Evolutionary conservation across 1,139 yeast species (phyloP), one percentile per base, ranked within the genome.

Genomic region (Suhomyces panamericanus): DNA sequence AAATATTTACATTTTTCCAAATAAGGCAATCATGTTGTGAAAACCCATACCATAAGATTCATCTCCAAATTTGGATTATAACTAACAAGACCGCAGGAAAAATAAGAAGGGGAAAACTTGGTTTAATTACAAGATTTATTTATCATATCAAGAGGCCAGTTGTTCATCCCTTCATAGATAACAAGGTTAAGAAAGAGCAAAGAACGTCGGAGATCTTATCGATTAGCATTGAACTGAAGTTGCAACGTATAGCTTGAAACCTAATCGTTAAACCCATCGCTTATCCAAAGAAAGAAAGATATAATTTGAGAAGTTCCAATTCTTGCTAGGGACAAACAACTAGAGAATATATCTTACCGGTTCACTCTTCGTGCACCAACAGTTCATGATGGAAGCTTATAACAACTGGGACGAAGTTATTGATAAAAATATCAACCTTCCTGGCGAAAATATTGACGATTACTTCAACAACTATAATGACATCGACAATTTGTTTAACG

Each of bases 401-500:
- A 45, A 41, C 31, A 60, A 64, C 52, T 63, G 79, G 75, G 65
- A 57, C 52, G 59, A 64, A 35, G 45, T 52, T 38, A 38, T 43
- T 15, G 42, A 42, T 16, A 55, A 69, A 22, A 52, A 56, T 26
- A 54, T 70, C 15, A 73, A 77, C 1, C 52, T 73, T 15, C 79
- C 78, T 3, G 68, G 67, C 36, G 81, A 73, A 39, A 72, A 69
- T 42, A 66, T 72, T 45, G 70, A 70, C 38, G 66, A 69, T 39
- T 71, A 68, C 50, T 67, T 72, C 43, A 59, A 57, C 31, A 66
- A 64, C 20, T 59, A 60, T 47, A 63, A 67, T 47, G 75, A 71
- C 31, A 62, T 73, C 37, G 78, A 73, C 49, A 70, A 69, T 42
- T 55, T 74, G 38, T 67, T 74, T 54, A 73, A 70, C 49, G 75